phyloP scores from a whole-genome alignment of 1,139 yeast species.

The Petasospora fabianii region DNA sequence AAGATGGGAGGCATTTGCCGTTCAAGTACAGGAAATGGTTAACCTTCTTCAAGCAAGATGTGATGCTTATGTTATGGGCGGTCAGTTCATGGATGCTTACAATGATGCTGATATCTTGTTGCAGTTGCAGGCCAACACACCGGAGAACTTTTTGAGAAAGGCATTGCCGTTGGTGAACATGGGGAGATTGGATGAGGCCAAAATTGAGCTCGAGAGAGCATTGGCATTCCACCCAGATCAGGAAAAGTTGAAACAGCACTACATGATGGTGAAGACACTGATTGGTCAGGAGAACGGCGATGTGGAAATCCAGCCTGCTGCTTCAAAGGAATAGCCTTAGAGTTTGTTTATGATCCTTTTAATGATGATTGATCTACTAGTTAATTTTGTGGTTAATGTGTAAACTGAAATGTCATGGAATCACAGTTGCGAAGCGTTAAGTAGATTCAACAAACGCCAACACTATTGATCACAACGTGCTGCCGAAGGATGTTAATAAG shows the following conservation, averaged over 20 bases:
- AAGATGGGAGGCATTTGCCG: slow-evolving; percentile 81
- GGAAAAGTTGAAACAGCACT: slow-evolving; percentile 35
- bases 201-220: slow-evolving; percentile 76
- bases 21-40: slow-evolving; percentile 73
- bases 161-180: slow-evolving; percentile 71
- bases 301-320: too few relatives aligned
- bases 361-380: too few relatives aligned
- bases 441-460: too few relatives aligned
- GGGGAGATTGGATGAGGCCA: slow-evolving; percentile 69
- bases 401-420: too few relatives aligned
- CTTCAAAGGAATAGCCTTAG: too few relatives aligned
- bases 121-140: slow-evolving; percentile 56
- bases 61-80: slow-evolving; percentile 69
- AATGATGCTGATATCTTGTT: slow-evolving; percentile 79
- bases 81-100: slow-evolving; percentile 66
- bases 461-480: too few relatives aligned
- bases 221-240: slow-evolving; percentile 60
- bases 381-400: too few relatives aligned
- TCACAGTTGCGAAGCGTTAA: too few relatives aligned
- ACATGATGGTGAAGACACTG: slow-evolving; percentile 15
- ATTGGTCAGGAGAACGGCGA: slow-evolving; percentile 28
- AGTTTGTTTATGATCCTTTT: too few relatives aligned
- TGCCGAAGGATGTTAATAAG: too few relatives aligned
- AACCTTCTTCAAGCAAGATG: slow-evolving; percentile 75
- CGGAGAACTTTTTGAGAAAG: slow-evolving; percentile 80